Conservation (phyloP, 2,329 filamentous ascomycete genomes). For the Penicillium sp. region DNA sequence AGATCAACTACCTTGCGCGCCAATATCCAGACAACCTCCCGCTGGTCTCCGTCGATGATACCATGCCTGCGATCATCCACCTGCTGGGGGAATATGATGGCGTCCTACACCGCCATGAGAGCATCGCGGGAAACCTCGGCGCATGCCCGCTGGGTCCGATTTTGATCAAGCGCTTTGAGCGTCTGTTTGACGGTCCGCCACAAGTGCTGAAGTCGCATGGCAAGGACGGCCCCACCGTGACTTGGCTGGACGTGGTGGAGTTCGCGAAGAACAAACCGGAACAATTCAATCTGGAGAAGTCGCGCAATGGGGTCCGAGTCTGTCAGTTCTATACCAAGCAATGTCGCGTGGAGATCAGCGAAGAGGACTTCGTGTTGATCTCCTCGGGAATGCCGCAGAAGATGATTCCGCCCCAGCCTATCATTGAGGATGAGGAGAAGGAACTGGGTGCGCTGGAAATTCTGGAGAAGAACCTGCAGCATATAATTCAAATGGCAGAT, state of each 20-base stretch:
- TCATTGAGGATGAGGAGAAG: constrained; percentile 82
- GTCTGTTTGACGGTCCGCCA: constrained; percentile 80
- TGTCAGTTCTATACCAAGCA: constrained; percentile 84
- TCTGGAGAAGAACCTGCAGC: constrained; percentile 72
- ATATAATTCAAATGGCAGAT: constrained; percentile 79
- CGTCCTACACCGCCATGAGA: constrained; percentile 81
- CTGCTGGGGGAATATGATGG: constrained; percentile 81
- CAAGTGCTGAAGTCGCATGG: constrained; percentile 63
- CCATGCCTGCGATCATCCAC: constrained; percentile 70
- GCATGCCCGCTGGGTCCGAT: constrained; percentile 81
- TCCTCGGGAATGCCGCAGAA: constrained; percentile 80
- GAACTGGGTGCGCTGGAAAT: constrained; percentile 84
- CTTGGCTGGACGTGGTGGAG: constrained; percentile 83
- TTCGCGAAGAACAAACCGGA: constrained; percentile 79
- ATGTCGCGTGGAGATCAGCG: constrained; percentile 77
- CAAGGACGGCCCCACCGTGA: constrained; percentile 64
- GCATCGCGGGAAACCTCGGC: constrained; percentile 80
- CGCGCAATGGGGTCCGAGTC: constrained; percentile 67
- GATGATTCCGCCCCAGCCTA: constrained; percentile 76
- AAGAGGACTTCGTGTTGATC: constrained; percentile 85
- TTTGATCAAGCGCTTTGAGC: constrained; percentile 81
- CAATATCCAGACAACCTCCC: constrained; percentile 64
- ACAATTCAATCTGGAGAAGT: constrained; percentile 72
- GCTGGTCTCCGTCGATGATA: constrained; percentile 65
- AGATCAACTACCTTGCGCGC: constrained; percentile 68